Evolutionary conservation across 352 stramenopile species (phyloP).

Genomic region (Phytophthora palmivora): DNA sequence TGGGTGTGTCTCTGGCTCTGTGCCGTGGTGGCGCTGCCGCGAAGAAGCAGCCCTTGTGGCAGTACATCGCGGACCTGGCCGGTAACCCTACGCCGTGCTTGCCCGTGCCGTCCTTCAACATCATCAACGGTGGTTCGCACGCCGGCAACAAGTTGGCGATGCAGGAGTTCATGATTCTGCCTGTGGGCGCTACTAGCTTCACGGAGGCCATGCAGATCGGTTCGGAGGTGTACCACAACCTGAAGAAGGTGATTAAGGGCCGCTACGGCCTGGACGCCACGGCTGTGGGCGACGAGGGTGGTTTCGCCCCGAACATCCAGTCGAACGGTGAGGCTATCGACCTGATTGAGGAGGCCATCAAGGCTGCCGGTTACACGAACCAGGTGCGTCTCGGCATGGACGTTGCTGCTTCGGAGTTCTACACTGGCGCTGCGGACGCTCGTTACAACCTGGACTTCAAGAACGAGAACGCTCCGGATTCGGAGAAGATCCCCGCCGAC

Average conservation of each 20-base stretch:
- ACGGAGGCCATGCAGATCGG: conserved; percentile 98
- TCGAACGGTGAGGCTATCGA: conserved; percentile 97
- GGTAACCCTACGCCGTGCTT: too few species aligned
- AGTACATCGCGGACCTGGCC: too few species aligned
- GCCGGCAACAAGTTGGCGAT: conserved; percentile 99
- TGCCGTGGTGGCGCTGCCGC: too few species aligned
- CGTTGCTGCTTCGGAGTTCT: conserved; percentile 98
- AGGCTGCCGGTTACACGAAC: conserved; percentile 95
- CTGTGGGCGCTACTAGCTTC: conserved; percentile 90
- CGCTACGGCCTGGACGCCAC: conserved; percentile 98
- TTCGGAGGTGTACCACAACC: conserved; percentile 98
- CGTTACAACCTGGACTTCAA: conserved; percentile 99
- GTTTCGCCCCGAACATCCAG: conserved; percentile 98
- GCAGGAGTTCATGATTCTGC: conserved; percentile 99
- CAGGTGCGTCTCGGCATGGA: conserved; percentile 98
- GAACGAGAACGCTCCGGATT: conserved; percentile 90
- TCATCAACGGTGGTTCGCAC: conserved; percentile 99
- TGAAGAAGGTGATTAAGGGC: conserved; percentile 99
- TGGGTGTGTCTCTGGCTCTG: too few species aligned
- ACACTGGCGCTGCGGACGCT: conserved; percentile 91
- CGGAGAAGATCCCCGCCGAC: conserved; percentile 91
- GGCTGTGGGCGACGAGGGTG: conserved; percentile 99
- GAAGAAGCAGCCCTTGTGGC: too few species aligned
- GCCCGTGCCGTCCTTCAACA: conserved; percentile 99
- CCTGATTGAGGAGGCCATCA: conserved; percentile 98